These are phyloP conservation scores for Tuber melanosporum DNA, from an alignment of 495 filamentous ascomycete species.

Conservation along the genomic window DNA sequence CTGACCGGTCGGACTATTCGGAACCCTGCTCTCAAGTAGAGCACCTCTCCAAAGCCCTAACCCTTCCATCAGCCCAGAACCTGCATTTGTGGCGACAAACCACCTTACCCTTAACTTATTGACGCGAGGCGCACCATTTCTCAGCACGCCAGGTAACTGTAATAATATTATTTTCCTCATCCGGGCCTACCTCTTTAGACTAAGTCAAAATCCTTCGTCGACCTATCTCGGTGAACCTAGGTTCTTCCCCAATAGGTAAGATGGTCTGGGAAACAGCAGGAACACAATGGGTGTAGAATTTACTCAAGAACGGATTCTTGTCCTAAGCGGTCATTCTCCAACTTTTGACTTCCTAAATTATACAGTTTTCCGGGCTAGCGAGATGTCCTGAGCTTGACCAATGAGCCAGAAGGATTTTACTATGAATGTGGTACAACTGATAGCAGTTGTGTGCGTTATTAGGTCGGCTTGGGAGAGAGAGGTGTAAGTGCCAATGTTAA, in stretches of 20 bases:
- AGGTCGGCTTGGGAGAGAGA: conserved; percentile 91
- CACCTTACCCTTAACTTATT: no score
- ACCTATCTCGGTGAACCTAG: conserved; percentile 84
- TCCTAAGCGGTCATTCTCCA: conserved; percentile 69
- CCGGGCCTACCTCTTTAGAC: no score
- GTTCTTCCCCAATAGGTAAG: conserved; percentile 98
- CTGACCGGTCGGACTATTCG: no score
- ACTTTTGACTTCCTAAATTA: conserved; percentile 73
- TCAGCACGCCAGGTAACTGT: no score
- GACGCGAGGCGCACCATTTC: no score
- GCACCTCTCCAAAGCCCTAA: no score
- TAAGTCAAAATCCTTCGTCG: no score
- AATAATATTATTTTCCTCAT: no score
- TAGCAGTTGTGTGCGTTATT: conserved; percentile 89
- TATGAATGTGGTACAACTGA: conserved; percentile 71
- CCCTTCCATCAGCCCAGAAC: no score
- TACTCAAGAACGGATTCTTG: conserved; percentile 62
- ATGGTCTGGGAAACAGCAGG: conserved; percentile 90
- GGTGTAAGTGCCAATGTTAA: conserved; percentile 95
- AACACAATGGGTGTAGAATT: conserved; percentile 65
- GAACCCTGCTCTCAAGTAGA: no score
- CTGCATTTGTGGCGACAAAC: no score
- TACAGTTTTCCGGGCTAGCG: conserved; percentile 77
- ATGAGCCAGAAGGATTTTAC: conserved; percentile 78
- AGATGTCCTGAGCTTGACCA: conserved; percentile 70